These are phyloP conservation scores for Aureobasidium musti DNA, from an alignment of 2,329 filamentous ascomycete species.

Conservation along the genomic window DNA sequence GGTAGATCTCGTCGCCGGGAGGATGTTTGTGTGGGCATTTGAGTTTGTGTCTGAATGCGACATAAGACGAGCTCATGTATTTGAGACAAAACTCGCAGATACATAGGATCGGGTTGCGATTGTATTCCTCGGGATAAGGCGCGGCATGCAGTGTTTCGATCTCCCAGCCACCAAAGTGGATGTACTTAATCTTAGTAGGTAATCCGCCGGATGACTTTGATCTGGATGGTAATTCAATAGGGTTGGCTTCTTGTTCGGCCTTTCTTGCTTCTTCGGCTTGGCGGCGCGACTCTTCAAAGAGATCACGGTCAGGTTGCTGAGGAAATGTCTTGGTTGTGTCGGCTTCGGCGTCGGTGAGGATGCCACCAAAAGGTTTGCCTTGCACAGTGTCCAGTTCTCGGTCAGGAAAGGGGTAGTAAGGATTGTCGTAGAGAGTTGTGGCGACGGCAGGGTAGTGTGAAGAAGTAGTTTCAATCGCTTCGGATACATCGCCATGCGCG, in stretches of 20 bases:
- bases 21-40: slow-evolving; percentile 97
- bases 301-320: slow-evolving; percentile 73
- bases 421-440: slow-evolving; percentile 67
- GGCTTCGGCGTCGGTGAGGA: slow-evolving; percentile 82
- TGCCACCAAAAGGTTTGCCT: slow-evolving; percentile 92
- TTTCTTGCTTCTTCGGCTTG: slow-evolving; percentile 93
- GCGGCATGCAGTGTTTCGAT: slow-evolving; percentile 99
- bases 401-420: slow-evolving; percentile 86
- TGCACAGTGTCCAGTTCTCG: slow-evolving; percentile 86
- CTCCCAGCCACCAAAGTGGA: slow-evolving; percentile 96
- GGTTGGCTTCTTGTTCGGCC: slow-evolving; percentile 64
- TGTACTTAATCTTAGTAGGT: slow-evolving; percentile 96
- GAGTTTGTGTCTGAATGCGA: slow-evolving; percentile 92
- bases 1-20: slow-evolving; percentile 96
- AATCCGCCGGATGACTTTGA: slow-evolving; percentile 78
- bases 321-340: slow-evolving; percentile 90
- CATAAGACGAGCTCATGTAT: slow-evolving; percentile 99
- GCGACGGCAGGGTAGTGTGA: slow-evolving; percentile 62
- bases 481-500: background rate
- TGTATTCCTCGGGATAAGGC: slow-evolving; percentile 98
- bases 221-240: slow-evolving; percentile 44
- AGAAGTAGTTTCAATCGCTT: slow-evolving; percentile 43
- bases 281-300: slow-evolving; percentile 86
- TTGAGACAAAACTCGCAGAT: slow-evolving; percentile 99
- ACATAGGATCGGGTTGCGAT: slow-evolving; percentile 91